A percentile compares a stretch with the other conserved stretches of the same genome.
phyloP scores from a whole-genome alignment of 129 eudicot genomes.

The Saposhnikovia divaricata region DNA sequence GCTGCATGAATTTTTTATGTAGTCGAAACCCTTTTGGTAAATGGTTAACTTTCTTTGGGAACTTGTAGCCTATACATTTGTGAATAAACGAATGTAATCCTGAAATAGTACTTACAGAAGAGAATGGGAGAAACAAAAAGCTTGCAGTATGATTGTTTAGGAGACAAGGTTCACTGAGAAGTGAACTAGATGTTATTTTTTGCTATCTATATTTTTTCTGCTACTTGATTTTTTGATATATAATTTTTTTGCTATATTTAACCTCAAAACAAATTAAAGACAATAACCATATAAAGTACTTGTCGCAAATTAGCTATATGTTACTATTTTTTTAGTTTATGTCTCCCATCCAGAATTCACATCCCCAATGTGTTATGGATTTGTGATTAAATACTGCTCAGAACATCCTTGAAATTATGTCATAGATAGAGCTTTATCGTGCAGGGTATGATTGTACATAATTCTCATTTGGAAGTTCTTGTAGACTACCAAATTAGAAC shows the following conservation, averaged over 20 bases:
- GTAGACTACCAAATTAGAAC: background rate
- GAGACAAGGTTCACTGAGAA: background rate
- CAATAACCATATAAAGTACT: background rate
- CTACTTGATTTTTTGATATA: background rate
- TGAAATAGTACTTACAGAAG: background rate
- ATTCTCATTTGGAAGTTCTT: background rate
- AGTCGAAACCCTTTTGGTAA: background rate
- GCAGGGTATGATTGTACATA: background rate
- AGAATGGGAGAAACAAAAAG: background rate
- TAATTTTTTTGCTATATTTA: background rate
- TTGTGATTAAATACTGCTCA: background rate
- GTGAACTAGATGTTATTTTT: background rate
- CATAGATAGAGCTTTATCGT: background rate
- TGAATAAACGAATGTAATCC: background rate
- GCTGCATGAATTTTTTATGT: background rate
- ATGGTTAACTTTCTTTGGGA: background rate
- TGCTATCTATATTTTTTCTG: background rate
- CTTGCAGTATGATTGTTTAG: background rate
- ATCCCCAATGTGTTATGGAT: background rate
- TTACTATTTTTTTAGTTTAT: background rate
- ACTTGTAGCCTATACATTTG: background rate
- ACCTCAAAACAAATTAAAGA: background rate
- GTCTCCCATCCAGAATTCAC: background rate
- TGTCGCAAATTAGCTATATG: background rate
- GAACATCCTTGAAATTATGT: background rate